Evolutionary conservation across 345 rosid genomes (phyloP).

Genomic region (Brassica napus): DNA sequence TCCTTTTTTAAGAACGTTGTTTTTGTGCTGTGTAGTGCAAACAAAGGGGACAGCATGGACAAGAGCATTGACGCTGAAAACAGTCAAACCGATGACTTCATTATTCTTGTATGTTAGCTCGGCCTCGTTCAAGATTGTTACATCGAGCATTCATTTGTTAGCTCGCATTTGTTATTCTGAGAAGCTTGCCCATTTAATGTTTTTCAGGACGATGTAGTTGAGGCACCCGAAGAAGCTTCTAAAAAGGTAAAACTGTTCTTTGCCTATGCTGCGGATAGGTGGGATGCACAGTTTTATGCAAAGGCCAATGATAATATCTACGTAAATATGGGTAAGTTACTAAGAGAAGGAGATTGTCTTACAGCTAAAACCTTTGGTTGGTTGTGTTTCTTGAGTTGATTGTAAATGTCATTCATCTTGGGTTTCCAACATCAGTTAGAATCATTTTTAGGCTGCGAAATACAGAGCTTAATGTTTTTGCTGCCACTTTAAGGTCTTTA

Average conservation of each 20-base stretch:
- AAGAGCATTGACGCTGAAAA: conserved; percentile 62
- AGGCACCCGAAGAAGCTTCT: conserved; percentile 58
- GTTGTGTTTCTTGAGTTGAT: background rate
- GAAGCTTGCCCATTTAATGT: background rate
- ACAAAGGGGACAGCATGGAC: conserved; percentile 66
- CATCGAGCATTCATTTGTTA: background rate
- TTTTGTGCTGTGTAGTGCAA: conserved; percentile 50
- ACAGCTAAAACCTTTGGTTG: background rate
- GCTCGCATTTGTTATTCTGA: conserved; percentile 17
- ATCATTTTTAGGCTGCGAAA: background rate
- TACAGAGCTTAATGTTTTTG: background rate
- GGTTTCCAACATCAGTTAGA: background rate
- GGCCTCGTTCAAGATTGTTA: conserved; percentile 9
- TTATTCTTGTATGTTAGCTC: conserved; percentile 60
- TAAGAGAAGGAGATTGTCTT: background rate
- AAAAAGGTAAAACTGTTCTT: conserved; percentile 64
- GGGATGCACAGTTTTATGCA: conserved; percentile 86
- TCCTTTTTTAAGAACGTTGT: conserved; percentile 6
- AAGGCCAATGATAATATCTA: conserved; percentile 78
- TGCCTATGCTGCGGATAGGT: conserved; percentile 61
- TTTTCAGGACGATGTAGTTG: conserved; percentile 63
- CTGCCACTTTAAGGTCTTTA: background rate
- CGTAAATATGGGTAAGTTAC: conserved; percentile 67
- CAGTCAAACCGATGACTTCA: conserved; percentile 62
- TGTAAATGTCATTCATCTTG: background rate